Evolutionary conservation across 2,329 filamentous ascomycete genomes (phyloP).

Genomic region (Lojkania enalia): DNA sequence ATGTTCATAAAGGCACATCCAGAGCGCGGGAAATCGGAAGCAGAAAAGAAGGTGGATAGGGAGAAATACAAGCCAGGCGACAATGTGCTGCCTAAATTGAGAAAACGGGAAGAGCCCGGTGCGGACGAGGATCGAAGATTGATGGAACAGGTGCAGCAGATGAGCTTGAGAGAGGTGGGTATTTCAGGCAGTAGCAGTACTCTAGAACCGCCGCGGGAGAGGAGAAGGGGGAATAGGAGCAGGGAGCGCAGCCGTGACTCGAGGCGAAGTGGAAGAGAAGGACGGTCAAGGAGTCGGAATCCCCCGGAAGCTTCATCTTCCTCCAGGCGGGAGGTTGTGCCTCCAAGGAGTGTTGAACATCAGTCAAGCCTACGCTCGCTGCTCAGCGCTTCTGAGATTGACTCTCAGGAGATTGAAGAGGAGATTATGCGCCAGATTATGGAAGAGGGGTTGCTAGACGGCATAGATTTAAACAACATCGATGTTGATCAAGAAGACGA

Average conservation of each 20-base stretch:
- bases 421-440: constrained; percentile 89
- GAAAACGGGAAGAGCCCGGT: constrained; percentile 54
- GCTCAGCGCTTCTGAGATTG: constrained; percentile 77
- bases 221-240: constrained; percentile 42
- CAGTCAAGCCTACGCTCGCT: constrained; percentile 86
- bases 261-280: constrained; percentile 26
- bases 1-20: constrained; percentile 85
- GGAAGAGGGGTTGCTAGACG: constrained; percentile 83
- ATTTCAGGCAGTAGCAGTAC: constrained; percentile 49
- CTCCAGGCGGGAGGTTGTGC: constrained; percentile 26
- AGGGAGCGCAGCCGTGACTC: constrained; percentile 43
- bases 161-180: constrained; percentile 72
- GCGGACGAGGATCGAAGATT: constrained; percentile 71
- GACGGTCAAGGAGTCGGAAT: constrained; percentile 32
- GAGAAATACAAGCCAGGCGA: constrained; percentile 81
- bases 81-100: constrained; percentile 69
- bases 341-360: constrained; percentile 72
- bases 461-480: constrained; percentile 85
- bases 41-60: constrained; percentile 77
- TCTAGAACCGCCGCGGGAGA: constrained; percentile 35
- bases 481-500: constrained; percentile 85
- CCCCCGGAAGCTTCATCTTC: constrained; percentile 20
- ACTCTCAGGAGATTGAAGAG: constrained; percentile 76
- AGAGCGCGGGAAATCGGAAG: constrained; percentile 66
- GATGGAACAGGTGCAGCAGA: constrained; percentile 69